Evolutionary conservation across 441 rosid genomes (phyloP).

Genomic region (Raphanus hybrid): DNA sequence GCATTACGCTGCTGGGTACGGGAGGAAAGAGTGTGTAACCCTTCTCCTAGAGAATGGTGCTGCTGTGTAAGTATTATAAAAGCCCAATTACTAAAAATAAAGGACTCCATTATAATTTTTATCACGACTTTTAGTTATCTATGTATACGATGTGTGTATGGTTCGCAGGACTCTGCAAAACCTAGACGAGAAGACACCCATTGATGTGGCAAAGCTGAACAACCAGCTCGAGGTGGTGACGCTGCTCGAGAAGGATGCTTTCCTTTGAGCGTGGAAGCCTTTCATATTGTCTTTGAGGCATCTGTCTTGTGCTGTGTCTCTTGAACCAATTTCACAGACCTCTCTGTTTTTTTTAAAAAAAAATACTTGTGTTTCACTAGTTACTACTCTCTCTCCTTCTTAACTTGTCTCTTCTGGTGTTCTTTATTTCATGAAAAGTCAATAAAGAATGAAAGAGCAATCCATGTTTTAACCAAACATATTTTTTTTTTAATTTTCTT

Average conservation of each 20-base stretch:
- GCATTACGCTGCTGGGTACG: slow-evolving; percentile 96
- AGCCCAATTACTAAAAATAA: no score
- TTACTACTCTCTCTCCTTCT: slow-evolving; percentile 10
- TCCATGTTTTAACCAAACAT: background rate
- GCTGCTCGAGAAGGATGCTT: slow-evolving; percentile 91
- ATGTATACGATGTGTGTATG: no score
- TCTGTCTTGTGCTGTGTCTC: slow-evolving; percentile 3
- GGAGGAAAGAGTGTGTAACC: slow-evolving; percentile 90
- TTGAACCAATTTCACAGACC: slow-evolving; percentile 22
- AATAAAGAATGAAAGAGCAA: slow-evolving; percentile 32
- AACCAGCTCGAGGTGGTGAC: slow-evolving; percentile 85
- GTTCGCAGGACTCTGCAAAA: slow-evolving; percentile 93
- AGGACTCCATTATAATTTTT: no score
- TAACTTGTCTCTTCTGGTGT: slow-evolving; percentile 13
- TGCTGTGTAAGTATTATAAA: slow-evolving; percentile 72
- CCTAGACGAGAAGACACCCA: slow-evolving; percentile 92
- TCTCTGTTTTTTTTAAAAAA: background rate
- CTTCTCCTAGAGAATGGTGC: slow-evolving; percentile 89
- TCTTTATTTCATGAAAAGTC: slow-evolving; percentile 32
- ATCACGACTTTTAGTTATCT: no score
- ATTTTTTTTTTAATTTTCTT: background rate
- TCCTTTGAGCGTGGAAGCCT: slow-evolving; percentile 54
- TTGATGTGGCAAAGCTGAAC: slow-evolving; percentile 91
- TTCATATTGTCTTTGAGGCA: slow-evolving; percentile 11
- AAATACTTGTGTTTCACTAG: slow-evolving; percentile 9